These are phyloP conservation scores for Epithemia pelagica DNA, from an alignment of 108 stramenopile species.

Conservation along the genomic window DNA sequence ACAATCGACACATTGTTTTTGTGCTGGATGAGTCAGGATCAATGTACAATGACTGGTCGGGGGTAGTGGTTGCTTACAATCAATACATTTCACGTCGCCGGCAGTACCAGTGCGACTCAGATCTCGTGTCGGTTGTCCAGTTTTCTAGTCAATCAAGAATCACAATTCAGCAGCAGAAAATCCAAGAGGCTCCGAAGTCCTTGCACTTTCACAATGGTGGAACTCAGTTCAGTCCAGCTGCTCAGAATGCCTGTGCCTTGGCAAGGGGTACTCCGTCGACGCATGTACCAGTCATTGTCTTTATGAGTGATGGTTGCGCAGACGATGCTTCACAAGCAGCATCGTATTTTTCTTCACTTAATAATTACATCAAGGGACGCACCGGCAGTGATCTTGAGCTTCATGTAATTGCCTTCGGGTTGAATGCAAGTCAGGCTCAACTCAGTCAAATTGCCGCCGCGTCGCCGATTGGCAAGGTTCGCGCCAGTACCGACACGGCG, in stretches of 20 bases:
- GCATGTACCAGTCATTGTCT: slow-evolving; percentile 39
- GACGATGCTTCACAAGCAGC: slow-evolving; percentile 29
- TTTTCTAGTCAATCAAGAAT: slow-evolving; percentile 22
- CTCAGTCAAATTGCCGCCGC: slow-evolving; percentile 35
- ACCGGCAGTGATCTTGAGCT: slow-evolving; percentile 34
- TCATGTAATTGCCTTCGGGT: slow-evolving; percentile 55
- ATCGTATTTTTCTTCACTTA: slow-evolving; percentile 10
- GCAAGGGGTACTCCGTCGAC: slow-evolving; percentile 20
- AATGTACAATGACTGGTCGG: slow-evolving; percentile 34
- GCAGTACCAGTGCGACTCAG: slow-evolving; percentile 33
- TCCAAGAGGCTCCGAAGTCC: not conserved
- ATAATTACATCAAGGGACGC: not conserved
- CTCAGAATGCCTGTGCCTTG: not conserved
- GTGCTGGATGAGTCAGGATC: slow-evolving; percentile 53
- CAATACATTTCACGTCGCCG: slow-evolving; percentile 29
- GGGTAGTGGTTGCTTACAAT: slow-evolving; percentile 47
- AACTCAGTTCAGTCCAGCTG: not conserved
- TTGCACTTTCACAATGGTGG: not conserved
- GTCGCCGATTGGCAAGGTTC: not conserved
- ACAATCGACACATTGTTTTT: slow-evolving; percentile 39
- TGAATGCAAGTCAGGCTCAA: slow-evolving; percentile 24
- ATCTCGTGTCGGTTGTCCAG: slow-evolving; percentile 55
- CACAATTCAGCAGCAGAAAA: slow-evolving; percentile 15
- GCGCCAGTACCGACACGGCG: not conserved
- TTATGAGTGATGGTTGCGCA: slow-evolving; percentile 58